Evolutionary conservation across 176 grass and related monocot species (phyloP), one percentile per base, ranked within the genome.

Genomic region (Oryza longistaminata): DNA sequence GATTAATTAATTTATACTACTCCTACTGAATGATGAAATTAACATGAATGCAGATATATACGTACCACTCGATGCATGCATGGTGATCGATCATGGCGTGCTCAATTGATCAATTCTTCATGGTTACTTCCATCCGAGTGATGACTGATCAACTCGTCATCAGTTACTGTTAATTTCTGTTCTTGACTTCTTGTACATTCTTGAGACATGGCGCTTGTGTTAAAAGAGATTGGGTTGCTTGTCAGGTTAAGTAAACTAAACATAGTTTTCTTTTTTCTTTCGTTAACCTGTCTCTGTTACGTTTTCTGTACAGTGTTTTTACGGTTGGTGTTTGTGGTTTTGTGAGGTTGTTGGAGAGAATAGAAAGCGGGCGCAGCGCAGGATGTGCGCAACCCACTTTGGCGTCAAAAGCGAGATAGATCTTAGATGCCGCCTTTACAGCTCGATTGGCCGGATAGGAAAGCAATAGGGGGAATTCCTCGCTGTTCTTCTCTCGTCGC

Each of bases 371-470:
- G 50, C 64, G 70, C 82, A 33, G 25, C 64, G 70, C 82, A 33
- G 25, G 81, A 83, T 83, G 62, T 83, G 81, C 61, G 71, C 71
- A 25, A 64, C 71, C 82, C 61, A 37, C 71, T 50, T 64, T 66
- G 33, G 42, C 81, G 74, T 75, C 58, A 37, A 83, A 66, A 65
- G 71, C 26, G 42, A 62, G 65, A 49, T 49, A 39, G 82, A 84
- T 75, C 60, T 49, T 66, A 26, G 70, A 84, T 75, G 71, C 61
- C 5, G 43, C 42, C 61, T 84, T 84, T 84, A 76, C 82, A 84
- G 82, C 82, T 84, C 61, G 13, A 67, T 67, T 58, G 60, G 71
- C 66, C 14, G 29, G 29, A 43, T 45, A 64, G 61, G 11, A 35
- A 83, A 83, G 31, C 81, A 66, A 74, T 66, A 2, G 58, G 7